phyloP scores from a whole-genome alignment of 176 grass and related monocot genomes.

The Triticum urartu region DNA sequence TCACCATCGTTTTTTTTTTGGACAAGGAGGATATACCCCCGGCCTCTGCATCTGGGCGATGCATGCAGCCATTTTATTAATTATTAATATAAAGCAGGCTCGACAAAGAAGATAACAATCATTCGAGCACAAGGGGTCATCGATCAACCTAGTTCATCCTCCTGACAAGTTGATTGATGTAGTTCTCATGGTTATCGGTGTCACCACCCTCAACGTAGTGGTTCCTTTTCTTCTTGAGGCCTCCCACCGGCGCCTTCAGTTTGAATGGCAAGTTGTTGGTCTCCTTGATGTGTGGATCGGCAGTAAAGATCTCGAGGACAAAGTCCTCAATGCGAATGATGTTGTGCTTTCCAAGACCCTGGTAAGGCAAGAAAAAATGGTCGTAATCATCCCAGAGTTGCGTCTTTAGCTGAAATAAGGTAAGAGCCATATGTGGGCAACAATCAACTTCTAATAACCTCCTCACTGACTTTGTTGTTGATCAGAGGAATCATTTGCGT shows the following conservation, averaged over 20 bases:
- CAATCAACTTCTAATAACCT: constrained; percentile 30
- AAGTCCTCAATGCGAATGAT: constrained; percentile 75
- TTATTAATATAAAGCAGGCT: background rate
- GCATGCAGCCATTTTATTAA: too few species aligned
- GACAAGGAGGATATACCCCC: too few species aligned
- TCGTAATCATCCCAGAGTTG: background rate
- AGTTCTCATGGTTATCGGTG: constrained; percentile 60
- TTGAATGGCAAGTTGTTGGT: constrained; percentile 81
- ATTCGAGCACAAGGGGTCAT: background rate
- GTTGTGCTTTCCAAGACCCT: constrained; percentile 57
- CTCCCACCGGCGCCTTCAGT: constrained; percentile 51
- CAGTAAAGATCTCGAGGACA: constrained; percentile 58
- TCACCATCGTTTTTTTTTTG: too few species aligned
- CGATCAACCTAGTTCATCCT: constrained; percentile 49
- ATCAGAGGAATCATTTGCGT: constrained; percentile 64
- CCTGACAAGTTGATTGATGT: constrained; percentile 75
- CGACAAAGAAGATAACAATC: constrained; percentile 36
- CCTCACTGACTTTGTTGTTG: constrained; percentile 66
- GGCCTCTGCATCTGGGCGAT: too few species aligned
- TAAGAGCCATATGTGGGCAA: too few species aligned
- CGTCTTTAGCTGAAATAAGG: too few species aligned
- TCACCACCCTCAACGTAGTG: constrained; percentile 62
- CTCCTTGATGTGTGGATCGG: constrained; percentile 65
- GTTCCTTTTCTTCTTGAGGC: constrained; percentile 65
- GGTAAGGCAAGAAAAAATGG: background rate